Base-by-base conservation (phyloP, 305 asterid genomes). In the Rubia balearica region DNA sequence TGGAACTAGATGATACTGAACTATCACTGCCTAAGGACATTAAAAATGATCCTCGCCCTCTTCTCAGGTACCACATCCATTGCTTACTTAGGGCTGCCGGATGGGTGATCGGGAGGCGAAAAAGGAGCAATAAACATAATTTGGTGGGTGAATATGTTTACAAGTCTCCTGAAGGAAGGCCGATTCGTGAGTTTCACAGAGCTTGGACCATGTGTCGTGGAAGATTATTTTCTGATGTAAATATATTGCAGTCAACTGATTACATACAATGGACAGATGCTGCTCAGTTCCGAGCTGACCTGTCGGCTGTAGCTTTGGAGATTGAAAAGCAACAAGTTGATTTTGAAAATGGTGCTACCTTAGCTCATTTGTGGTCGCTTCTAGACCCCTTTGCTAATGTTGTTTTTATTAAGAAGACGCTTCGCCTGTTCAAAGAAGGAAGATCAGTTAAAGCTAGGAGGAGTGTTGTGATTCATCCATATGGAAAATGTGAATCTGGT, bases 71-170 rank as follows among this genome's bases (percentile, higher is more conserved):
- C 86, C 96, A 94, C 81, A 80, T 88, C 85, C 78, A 86, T 81
- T 96, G 88, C 68, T 86, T 94, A 77, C 91, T 91, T 75, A 83
- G 85, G 82, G 91, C 95, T 68, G 86, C 92, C 27, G 96, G 97
- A 64, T 94, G 99, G 99, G 86, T 85, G 78, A 79, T 94, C 72
- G 99, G 99, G 67, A 94, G 97, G 85, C 97, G 98, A 62, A 90
- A 74, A 86, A 86, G 99, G 78, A 85, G 83, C 81, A 85, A 80
- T 79, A 91, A 90, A 74, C 89, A 83, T 67, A 87, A 87, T 68
- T 89, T 92, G 82, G 85, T 83, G 51, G 99, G 98, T 71, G 99
- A 94, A 78, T 88, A 87, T 45, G 97, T 94, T 64, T 94, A 84
- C 71, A 91, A 84, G 82, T 84, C 96, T 10, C 98, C 99, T 48